Conservation (phyloP, 495 filamentous ascomycete genomes). For the Penicillium subrubescens region DNA sequence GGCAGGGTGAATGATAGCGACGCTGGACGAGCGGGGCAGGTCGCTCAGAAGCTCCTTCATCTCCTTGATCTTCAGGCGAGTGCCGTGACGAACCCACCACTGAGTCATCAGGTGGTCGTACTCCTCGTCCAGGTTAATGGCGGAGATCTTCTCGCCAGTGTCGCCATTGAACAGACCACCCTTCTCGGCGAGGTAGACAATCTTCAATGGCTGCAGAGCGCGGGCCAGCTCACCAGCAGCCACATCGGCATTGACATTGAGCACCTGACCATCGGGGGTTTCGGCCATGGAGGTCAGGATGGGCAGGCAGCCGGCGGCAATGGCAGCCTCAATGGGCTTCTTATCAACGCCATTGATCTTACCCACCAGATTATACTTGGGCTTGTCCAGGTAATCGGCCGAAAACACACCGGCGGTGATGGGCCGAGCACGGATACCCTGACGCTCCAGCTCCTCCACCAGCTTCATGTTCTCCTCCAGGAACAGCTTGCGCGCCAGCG, state of each 20-base stretch:
- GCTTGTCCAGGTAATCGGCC: slow-evolving; percentile 92
- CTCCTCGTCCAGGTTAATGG: slow-evolving; percentile 97
- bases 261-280: slow-evolving; percentile 86
- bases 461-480: slow-evolving; percentile 95
- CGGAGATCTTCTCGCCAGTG: slow-evolving; percentile 92
- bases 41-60: slow-evolving; percentile 90
- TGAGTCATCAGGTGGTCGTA: slow-evolving; percentile 94
- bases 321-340: slow-evolving; percentile 85
- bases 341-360: slow-evolving; percentile 95
- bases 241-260: slow-evolving; percentile 98
- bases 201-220: slow-evolving; percentile 91
- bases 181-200: slow-evolving; percentile 97
- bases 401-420: slow-evolving; percentile 93
- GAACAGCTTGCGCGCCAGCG: slow-evolving; percentile 87
- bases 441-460: slow-evolving; percentile 85
- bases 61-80: slow-evolving; percentile 96
- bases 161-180: slow-evolving; percentile 94
- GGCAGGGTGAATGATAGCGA: slow-evolving; percentile 94
- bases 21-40: slow-evolving; percentile 88
- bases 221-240: slow-evolving; percentile 92
- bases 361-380: slow-evolving; percentile 92
- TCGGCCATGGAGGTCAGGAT: slow-evolving; percentile 98
- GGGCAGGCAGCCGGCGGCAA: slow-evolving; percentile 88
- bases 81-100: slow-evolving; percentile 95
- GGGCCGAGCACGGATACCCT: slow-evolving; percentile 88